Evolutionary conservation across 805 yeast genomes (phyloP).

Genomic region (Yarrowia alimentaria): DNA sequence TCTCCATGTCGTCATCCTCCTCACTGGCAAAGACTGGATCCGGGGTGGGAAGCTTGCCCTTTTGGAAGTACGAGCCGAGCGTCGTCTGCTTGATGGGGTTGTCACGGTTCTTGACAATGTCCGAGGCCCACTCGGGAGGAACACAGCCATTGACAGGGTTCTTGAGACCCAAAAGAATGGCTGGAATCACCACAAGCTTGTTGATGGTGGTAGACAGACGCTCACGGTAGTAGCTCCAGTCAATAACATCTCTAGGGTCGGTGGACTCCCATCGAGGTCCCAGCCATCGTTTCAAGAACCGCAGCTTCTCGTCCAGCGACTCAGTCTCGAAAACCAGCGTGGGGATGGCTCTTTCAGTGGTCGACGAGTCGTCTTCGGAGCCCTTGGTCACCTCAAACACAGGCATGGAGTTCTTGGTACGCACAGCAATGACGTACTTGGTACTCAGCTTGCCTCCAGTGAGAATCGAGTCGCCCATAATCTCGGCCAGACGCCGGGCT

Average conservation of each 20-base stretch:
- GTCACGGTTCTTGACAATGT: slow-evolving; percentile 55
- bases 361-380: slow-evolving; percentile 62
- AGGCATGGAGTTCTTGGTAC: slow-evolving; percentile 47
- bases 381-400: slow-evolving; percentile 7
- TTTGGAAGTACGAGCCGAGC: slow-evolving; percentile 55
- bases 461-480: slow-evolving; percentile 93
- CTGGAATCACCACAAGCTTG: slow-evolving; percentile 94
- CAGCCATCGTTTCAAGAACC: slow-evolving; percentile 82
- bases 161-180: slow-evolving; percentile 80
- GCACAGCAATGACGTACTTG: slow-evolving; percentile 82
- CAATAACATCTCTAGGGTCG: slow-evolving; percentile 85
- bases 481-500: slow-evolving; percentile 88
- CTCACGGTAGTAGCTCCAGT: slow-evolving; percentile 90
- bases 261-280: slow-evolving; percentile 74
- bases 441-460: slow-evolving; percentile 95
- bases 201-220: slow-evolving; percentile 90
- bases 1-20: slow-evolving; percentile 28
- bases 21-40: slow-evolving; percentile 32
- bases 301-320: slow-evolving; percentile 52
- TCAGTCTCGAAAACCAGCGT: slow-evolving; percentile 94
- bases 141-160: slow-evolving; percentile 94
- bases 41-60: slow-evolving; percentile 42
- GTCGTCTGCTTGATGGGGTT: slow-evolving; percentile 73
- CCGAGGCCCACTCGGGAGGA: slow-evolving; percentile 91
- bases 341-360: slow-evolving; percentile 94